Conservation (phyloP, 352 stramenopile species). For the Elongisporangium prolatum region DNA sequence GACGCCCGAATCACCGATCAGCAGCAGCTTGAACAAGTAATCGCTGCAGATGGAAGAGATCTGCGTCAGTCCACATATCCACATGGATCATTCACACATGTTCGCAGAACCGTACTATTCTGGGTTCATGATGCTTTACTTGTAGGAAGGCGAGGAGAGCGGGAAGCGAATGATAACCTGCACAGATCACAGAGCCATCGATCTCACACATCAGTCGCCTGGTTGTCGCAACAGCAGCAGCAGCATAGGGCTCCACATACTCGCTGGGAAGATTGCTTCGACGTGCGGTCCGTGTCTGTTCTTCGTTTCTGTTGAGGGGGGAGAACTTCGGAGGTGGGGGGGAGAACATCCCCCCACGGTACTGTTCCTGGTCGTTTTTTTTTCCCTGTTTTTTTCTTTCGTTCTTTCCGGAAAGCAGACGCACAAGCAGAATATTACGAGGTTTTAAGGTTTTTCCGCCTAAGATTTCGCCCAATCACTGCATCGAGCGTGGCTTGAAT, state of each 20-base stretch:
- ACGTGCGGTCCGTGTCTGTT: not conserved
- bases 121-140: slow-evolving; percentile 76
- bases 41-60: slow-evolving; percentile 85
- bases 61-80: no score
- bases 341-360: not conserved
- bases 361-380: not conserved
- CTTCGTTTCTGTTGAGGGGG: not conserved
- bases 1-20: slow-evolving; percentile 97
- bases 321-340: not conserved
- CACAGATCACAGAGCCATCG: not conserved
- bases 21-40: slow-evolving; percentile 97
- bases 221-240: not conserved
- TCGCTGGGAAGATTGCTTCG: not conserved
- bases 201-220: not conserved
- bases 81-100: not conserved
- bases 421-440: not conserved
- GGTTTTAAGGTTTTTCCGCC: not conserved
- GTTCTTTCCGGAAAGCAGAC: not conserved
- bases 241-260: not conserved
- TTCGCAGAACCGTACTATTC: slow-evolving; percentile 85
- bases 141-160: not conserved
- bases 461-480: not conserved
- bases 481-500: not conserved
- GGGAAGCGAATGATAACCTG: not conserved
- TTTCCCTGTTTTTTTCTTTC: not conserved